Evolutionary conservation across 1,284 basidiomycete species (phyloP).

Genomic region (Cryptococcus sp.): DNA sequence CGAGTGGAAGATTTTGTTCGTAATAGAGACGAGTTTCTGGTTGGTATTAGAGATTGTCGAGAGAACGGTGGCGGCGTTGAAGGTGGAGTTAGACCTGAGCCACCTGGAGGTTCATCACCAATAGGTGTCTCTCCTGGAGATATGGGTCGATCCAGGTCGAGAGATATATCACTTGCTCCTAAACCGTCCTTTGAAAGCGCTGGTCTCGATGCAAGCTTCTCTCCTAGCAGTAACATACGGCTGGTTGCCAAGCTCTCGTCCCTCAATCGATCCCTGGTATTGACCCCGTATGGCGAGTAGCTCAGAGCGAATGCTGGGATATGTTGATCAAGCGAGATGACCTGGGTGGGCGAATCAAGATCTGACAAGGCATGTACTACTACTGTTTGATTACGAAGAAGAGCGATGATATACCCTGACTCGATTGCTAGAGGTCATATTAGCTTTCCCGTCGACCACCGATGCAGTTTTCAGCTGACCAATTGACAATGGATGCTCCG

Average conservation of each 20-base stretch:
- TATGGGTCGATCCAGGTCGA: not conserved
- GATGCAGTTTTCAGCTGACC: slow-evolving; percentile 52
- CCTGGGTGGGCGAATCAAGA: slow-evolving; percentile 64
- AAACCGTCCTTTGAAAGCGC: not conserved
- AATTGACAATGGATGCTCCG: slow-evolving; percentile 66
- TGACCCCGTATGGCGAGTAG: slow-evolving; percentile 45
- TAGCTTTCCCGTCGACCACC: not conserved
- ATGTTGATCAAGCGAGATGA: slow-evolving; percentile 55
- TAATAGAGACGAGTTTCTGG: slow-evolving; percentile 18
- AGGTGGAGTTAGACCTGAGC: slow-evolving; percentile 40
- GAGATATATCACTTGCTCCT: not conserved
- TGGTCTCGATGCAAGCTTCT: slow-evolving; percentile 14
- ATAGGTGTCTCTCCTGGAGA: slow-evolving; percentile 10
- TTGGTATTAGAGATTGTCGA: slow-evolving; percentile 18
- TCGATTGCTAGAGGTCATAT: slow-evolving; percentile 61
- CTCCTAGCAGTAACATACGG: slow-evolving; percentile 27
- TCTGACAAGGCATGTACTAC: slow-evolving; percentile 75
- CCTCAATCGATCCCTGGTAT: slow-evolving; percentile 36
- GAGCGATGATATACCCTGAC: slow-evolving; percentile 69
- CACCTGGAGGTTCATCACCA: slow-evolving; percentile 34
- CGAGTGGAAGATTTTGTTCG: slow-evolving; percentile 1
- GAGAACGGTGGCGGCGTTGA: slow-evolving; percentile 29
- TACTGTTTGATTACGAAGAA: slow-evolving; percentile 71
- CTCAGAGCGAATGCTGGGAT: slow-evolving; percentile 29
- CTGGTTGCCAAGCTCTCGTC: slow-evolving; percentile 36